Percentiles rank a stretch among this genome's conserved stretches.
Conservation (phyloP, 768 basidiomycete species). For the Tylopilus rubrobrunneus region DNA sequence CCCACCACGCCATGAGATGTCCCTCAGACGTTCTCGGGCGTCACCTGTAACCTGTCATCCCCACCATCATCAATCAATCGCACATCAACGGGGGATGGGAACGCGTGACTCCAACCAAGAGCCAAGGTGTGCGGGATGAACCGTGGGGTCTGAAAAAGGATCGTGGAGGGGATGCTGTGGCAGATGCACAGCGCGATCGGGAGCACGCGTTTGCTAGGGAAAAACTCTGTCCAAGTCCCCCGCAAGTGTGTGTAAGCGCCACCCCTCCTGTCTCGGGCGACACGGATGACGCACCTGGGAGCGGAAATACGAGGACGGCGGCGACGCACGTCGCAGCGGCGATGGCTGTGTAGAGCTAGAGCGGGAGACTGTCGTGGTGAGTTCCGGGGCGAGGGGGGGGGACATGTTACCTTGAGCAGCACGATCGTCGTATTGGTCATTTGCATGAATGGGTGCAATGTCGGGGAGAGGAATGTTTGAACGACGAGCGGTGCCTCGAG, state of each 20-base stretch:
- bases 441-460: slow-evolving; percentile 67
- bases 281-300: slow-evolving; percentile 57
- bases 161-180: slow-evolving; percentile 67
- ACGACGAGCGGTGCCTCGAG: slow-evolving; percentile 75
- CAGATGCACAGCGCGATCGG: slow-evolving; percentile 76
- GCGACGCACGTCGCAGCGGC: slow-evolving; percentile 58
- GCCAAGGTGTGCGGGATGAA: slow-evolving; percentile 74
- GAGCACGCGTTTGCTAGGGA: slow-evolving; percentile 81
- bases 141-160: slow-evolving; percentile 71
- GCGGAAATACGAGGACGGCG: slow-evolving; percentile 57
- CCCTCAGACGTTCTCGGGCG: slow-evolving; percentile 75
- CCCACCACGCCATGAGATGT: slow-evolving; percentile 68
- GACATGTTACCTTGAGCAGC: slow-evolving; percentile 55
- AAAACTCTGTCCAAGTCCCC: slow-evolving; percentile 49
- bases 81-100: too few species aligned
- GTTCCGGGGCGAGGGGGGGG: neutral
- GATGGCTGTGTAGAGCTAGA: slow-evolving; percentile 68
- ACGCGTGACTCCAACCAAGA: slow-evolving; percentile 56
- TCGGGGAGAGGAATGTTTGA: slow-evolving; percentile 67
- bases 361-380: neutral
- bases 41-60: slow-evolving; percentile 38
- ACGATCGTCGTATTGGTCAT: slow-evolving; percentile 80
- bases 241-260: neutral
- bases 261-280: too few species aligned
- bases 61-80: neutral